Evolutionary conservation across 345 rosid species (phyloP), one percentile per base, ranked within the genome.

Genomic region (Bruguiera sexangula): DNA sequence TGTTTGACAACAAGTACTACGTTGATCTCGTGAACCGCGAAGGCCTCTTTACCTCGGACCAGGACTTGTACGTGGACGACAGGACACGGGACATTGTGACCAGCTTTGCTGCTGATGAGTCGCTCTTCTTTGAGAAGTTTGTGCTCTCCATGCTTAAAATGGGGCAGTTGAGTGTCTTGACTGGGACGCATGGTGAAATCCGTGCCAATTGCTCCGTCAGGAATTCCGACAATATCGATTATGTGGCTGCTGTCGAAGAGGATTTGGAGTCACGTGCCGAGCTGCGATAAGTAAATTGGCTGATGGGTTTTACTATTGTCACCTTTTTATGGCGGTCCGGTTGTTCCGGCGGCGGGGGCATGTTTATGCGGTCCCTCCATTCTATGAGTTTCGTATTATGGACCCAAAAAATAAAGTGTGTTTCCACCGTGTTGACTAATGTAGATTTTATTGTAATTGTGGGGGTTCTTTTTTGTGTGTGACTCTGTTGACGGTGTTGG

Each of bases 1-100:
- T 51, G 18, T 91, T 93, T 58, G 98, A 93, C 76, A 93, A 91
- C 83, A 86, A 89, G 83, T 93, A 91, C 77, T 89, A 79, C 22
- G 89, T 90, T 0, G 77, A 91, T 66, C 83, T 93, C 71, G 79
- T 86, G 93, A 89, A 89, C 78, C 86, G 96, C 22, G 83, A 89
- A 72, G 98, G 97, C 1, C 68, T 93, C 36, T 87, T 93, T 75
- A 89, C 94, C 1, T 93, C 97, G 0, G 98, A 93, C 83, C 98
- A 93, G 52, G 97, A 91, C 24, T 52, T 93, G 65, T 93, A 86
- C 81, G 75, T 76, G 7, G 82, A 93, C 50, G 51, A 51, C n/a
- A 75, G 83, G 71, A 93, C 98, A 3, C 81, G 80, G 76, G 81
- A 65, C 51, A 85, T 91, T 2, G 97, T 93, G 8, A 80, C 69